Conservation (phyloP, 2,329 filamentous ascomycete genomes). For the Metarhizium robertsii region DNA sequence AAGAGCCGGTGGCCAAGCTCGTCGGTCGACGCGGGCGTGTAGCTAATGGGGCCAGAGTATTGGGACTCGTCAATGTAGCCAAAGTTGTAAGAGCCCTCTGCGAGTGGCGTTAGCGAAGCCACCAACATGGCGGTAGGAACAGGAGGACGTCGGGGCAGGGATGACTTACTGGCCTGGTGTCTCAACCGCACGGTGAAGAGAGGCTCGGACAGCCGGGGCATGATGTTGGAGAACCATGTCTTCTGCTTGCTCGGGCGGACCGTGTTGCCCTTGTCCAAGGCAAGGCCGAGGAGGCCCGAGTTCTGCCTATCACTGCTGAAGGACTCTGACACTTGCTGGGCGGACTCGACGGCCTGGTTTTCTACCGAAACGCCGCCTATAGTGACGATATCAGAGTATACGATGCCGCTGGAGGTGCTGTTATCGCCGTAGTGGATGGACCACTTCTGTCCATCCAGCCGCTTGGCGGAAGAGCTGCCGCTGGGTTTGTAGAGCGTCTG, state of each 20-base stretch:
- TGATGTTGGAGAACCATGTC: conserved; percentile 31
- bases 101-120: no score
- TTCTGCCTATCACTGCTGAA: conserved; percentile 31
- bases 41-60: conserved; percentile 53
- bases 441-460: conserved; percentile 29
- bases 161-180: conserved; percentile 24
- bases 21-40: conserved; percentile 47
- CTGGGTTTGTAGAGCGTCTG: conserved; percentile 31
- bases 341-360: conserved; percentile 33
- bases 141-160: no score
- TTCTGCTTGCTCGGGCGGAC: conserved; percentile 29
- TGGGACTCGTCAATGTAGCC: conserved; percentile 57
- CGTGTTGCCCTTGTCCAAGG: conserved; percentile 32
- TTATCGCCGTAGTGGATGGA: conserved; percentile 34
- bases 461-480: conserved; percentile 27
- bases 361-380: conserved; percentile 30
- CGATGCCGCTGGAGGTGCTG: conserved; percentile 31
- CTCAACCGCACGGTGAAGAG: conserved; percentile 64
- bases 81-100: conserved; percentile 61
- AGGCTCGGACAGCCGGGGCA: conserved; percentile 7
- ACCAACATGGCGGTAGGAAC: neutral
- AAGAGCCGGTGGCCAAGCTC: conserved; percentile 54
- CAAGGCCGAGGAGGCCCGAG: conserved; percentile 34
- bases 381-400: conserved; percentile 33
- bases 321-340: conserved; percentile 27